phyloP scores from a whole-genome alignment of 2,329 filamentous ascomycete species.

The Penicillium sp. region DNA sequence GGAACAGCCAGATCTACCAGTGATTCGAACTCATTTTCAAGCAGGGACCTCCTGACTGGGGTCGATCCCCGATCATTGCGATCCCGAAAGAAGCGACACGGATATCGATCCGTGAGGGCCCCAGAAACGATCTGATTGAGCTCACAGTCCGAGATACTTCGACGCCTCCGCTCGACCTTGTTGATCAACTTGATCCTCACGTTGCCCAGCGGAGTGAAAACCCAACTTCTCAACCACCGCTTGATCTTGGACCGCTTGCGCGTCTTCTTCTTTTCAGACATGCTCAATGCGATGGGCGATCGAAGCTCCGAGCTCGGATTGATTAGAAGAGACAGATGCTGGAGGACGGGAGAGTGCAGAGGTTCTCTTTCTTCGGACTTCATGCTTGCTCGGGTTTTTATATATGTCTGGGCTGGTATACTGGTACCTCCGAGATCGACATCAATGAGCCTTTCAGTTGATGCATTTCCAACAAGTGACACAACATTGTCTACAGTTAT shows the following conservation, averaged over 20 bases:
- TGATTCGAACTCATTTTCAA: neutral
- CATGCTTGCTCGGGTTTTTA: neutral
- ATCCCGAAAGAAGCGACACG: neutral
- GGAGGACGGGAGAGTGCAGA: neutral
- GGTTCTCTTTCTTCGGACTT: neutral
- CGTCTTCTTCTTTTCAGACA: neutral
- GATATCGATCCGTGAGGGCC: neutral
- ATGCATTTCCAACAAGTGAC: neutral
- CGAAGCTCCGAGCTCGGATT: neutral
- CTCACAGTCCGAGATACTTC: neutral
- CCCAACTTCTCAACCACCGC: slow-evolving; percentile 5
- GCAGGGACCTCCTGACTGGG: neutral
- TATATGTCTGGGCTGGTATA: neutral
- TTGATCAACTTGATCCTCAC: slow-evolving; percentile 2
- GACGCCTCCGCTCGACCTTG: neutral
- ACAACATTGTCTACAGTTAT: neutral
- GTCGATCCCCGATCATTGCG: neutral
- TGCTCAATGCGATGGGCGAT: neutral
- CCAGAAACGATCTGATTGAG: neutral
- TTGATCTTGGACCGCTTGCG: neutral
- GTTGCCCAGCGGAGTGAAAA: neutral
- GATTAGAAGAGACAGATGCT: neutral
- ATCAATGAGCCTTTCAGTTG: slow-evolving; percentile 1
- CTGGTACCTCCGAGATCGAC: neutral
- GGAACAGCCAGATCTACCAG: neutral